Evolutionary conservation across 2,329 filamentous ascomycete species (phyloP).

Genomic region (Fusarium albidum): DNA sequence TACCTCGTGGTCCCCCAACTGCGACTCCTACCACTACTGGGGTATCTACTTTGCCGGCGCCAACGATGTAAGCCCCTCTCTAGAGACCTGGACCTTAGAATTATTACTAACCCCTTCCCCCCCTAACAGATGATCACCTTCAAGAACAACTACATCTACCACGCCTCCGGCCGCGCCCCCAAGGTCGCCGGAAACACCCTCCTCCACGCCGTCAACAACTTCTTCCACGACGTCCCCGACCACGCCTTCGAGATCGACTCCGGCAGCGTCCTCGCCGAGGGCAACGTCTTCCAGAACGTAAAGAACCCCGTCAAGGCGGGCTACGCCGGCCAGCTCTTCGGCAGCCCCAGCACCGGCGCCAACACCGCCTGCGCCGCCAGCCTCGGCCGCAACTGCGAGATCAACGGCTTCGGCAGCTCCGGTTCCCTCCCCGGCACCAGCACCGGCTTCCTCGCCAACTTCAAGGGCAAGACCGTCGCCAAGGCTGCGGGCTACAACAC

Average conservation of each 20-base stretch:
- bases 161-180: constrained; percentile 63
- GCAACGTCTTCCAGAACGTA: constrained; percentile 66
- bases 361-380: constrained; percentile 52
- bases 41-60: constrained; percentile 64
- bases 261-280: constrained; percentile 61
- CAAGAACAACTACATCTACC: constrained; percentile 68
- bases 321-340: constrained; percentile 45
- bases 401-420: constrained; percentile 57
- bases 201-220: constrained; percentile 70
- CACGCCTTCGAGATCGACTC: constrained; percentile 65
- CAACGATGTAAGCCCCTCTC: constrained; percentile 55
- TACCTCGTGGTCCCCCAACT: constrained; percentile 63
- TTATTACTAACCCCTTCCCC: background rate
- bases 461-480: constrained; percentile 62
- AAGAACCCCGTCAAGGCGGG: constrained; percentile 49
- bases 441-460: constrained; percentile 57
- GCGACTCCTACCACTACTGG: constrained; percentile 69
- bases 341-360: constrained; percentile 41
- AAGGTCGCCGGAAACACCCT: constrained; percentile 65
- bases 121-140: constrained; percentile 54
- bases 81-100: too few species aligned
- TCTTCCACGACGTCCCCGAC: constrained; percentile 61
- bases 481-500: constrained; percentile 47
- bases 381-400: constrained; percentile 59
- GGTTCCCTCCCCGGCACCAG: constrained; percentile 51